Base-by-base conservation (phyloP, 345 rosid genomes). In the Isatis tinctoria region DNA sequence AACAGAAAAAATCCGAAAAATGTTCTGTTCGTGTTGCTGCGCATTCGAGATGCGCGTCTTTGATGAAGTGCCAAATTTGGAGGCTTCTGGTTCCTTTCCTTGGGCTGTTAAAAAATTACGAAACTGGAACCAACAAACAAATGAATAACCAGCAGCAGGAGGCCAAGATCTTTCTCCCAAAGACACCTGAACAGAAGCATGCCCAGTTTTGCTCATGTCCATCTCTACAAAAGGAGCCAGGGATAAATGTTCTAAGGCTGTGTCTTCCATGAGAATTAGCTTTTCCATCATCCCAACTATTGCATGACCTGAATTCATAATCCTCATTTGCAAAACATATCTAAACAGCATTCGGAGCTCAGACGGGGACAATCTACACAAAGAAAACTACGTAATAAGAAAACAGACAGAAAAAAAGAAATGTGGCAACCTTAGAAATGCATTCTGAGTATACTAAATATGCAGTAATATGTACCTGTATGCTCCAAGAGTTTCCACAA, bases 161-260 rank as follows among this genome's bases (percentile, higher is more conserved):
- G 99, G 99, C 99, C 99, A 96, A 60, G 99, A 92, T 85, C 99
- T 87, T 82, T 92, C 99, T 74, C 99, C 99, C 28, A 96, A 80
- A 70, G 99, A 90, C 60, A 90, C 99, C 85, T 92, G 97, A 77
- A 96, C 78, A 71, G 99, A 89, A 80, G 98, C 98, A 81, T 92
- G 95, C 36, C 99, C 99, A 71, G 85, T 76, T 84, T 88, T 96
- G 78, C 90, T 89, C 98, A 92, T 90, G 77, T 90, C 93, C 98
- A 96, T 85, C 89, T 87, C 96, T 70, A 88, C 89, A 81, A 90
- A 96, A 17, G 99, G 98, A 37, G 99, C 97, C 72, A 92, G 78
- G 54, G 99, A 87, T 63, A 90, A 84, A 87, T 87, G 83, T 75
- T 92, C 98, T 54, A 85, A 84, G 69, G 84, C 76, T 74, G 84